Evolutionary conservation across 176 grass and related monocot genomes (phyloP).

Genomic region (Themeda triandra): DNA sequence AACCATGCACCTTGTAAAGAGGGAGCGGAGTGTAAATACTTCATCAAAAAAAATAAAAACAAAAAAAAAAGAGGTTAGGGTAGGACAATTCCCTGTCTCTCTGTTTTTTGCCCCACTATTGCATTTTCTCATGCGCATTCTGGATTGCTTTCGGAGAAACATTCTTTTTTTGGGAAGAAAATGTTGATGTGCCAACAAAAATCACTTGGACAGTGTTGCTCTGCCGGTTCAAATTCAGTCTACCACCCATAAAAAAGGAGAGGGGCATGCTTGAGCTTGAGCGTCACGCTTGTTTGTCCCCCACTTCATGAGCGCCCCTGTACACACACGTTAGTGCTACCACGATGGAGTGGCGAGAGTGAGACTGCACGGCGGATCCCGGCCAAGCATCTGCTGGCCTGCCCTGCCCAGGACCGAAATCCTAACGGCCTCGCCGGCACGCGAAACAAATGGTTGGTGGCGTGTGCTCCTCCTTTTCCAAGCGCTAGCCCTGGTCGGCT

Average conservation of each 20-base stretch:
- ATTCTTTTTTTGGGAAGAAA: not conserved
- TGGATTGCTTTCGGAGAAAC: not conserved
- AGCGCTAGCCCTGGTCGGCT: not conserved
- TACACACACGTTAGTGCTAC: not conserved
- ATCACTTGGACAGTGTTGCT: conserved; percentile 12
- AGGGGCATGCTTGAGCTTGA: not conserved
- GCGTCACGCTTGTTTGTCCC: not conserved
- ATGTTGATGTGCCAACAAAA: not conserved
- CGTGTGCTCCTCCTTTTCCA: no score
- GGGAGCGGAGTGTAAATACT: conserved; percentile 17
- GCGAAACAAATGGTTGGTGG: not conserved
- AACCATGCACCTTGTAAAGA: conserved; percentile 38
- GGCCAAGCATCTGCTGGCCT: not conserved
- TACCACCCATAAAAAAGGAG: not conserved
- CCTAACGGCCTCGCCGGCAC: not conserved
- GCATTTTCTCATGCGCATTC: not conserved
- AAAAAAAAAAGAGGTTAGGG: not conserved
- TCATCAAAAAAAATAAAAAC: not conserved
- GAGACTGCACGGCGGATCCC: not conserved
- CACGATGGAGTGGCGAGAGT: not conserved
- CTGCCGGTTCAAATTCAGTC: not conserved
- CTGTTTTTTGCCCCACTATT: not conserved
- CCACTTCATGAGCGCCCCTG: not conserved
- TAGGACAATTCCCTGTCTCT: not conserved
- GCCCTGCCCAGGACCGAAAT: not conserved